Base-by-base conservation (phyloP, 306 rosid genomes). In the Cicer bijugum region DNA sequence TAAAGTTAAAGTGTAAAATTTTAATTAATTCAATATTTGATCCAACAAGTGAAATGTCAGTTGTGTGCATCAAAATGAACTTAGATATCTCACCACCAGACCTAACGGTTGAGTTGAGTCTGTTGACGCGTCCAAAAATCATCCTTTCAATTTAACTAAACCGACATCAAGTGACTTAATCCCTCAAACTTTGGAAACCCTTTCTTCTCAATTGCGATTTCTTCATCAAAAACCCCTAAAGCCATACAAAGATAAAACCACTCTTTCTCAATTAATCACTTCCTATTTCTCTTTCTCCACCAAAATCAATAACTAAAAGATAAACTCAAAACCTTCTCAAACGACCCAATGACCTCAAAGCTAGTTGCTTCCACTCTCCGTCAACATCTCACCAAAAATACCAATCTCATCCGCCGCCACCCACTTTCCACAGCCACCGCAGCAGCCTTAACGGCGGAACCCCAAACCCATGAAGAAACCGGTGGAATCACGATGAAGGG, bases 401-500 rank as follows among this genome's bases (percentile, higher is more conserved):
- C 69, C 38, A 6, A 38, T 8, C 47, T 9, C 6, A 14, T 64
- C 70, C 70, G 70, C 70, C 70, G 16, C 38, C 69, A 64, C 17
- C 37, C 35, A 0, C 5, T 64, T 17, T 64, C 69, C 5, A 42
- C 72, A 39, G 16, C 69, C 56, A 16, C 66, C 4, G n/a, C 42
- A 4, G 20, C 42, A 16, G 53, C 43, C 5, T 6, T 58, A 5
- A 0, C 69, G 3, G 69, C 33, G 33, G 33, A 64, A 4, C 52
- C 15, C 4, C 45, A 79, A 20, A 66, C 50, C 44, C 75, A 69
- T 69, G 62, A 51, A 10, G 92, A 83, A n/a, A 6, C 87, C 0
- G n/a, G 71, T 2, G 98, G 86, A 60, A 75, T 86, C 28, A 76
- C 84, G 8, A 89, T 94, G 88, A 94, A 91, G 62, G 98, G 97